A percentile compares a stretch with the other conserved stretches of the same genome.
These are phyloP conservation scores for Monilinia vaccinii-corymbosi DNA, from an alignment of 2,329 filamentous ascomycete genomes.

Conservation along the genomic window DNA sequence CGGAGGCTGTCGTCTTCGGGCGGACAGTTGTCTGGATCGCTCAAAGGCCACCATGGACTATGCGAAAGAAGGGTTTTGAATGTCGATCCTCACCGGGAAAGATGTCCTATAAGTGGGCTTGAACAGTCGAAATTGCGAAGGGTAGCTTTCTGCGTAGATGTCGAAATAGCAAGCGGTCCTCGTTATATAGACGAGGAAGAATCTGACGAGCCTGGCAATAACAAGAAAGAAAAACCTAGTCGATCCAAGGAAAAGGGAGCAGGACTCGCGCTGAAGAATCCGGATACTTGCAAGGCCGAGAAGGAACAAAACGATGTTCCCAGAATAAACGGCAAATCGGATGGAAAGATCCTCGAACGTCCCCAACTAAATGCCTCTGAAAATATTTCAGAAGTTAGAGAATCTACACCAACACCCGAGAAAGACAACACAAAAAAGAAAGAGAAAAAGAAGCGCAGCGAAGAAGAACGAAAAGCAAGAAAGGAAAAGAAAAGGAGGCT, in stretches of 20 bases:
- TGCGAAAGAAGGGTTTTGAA: slow-evolving; percentile 80
- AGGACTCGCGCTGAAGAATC: slow-evolving; percentile 62
- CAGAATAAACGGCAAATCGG: slow-evolving; percentile 31
- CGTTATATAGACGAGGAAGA: slow-evolving; percentile 63
- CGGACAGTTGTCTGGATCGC: slow-evolving; percentile 29
- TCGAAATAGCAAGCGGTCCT: slow-evolving; percentile 87
- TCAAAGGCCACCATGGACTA: slow-evolving; percentile 53
- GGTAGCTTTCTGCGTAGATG: slow-evolving; percentile 93
- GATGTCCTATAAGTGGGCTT: slow-evolving; percentile 72
- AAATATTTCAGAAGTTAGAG: background rate
- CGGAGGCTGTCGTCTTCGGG: slow-evolving; percentile 63
- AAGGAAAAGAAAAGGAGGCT: slow-evolving; percentile 81
- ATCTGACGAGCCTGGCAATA: slow-evolving; percentile 39
- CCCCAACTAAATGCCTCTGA: slow-evolving; percentile 31
- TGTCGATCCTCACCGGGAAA: slow-evolving; percentile 67
- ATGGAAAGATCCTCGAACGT: slow-evolving; percentile 34
- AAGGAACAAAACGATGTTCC: slow-evolving; percentile 39
- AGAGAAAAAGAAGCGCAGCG: slow-evolving; percentile 92
- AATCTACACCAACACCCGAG: slow-evolving; percentile 19
- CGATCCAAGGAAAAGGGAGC: slow-evolving; percentile 62
- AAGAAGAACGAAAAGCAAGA: slow-evolving; percentile 83
- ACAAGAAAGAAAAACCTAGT: slow-evolving; percentile 50
- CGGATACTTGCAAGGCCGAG: slow-evolving; percentile 50
- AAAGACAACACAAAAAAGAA: slow-evolving; percentile 59
- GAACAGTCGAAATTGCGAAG: slow-evolving; percentile 72